Percentiles rank a stretch among this genome's conserved stretches.
Evolutionary conservation across 805 yeast genomes (phyloP).

Genomic region (Zygosaccharomyces rouxii): DNA sequence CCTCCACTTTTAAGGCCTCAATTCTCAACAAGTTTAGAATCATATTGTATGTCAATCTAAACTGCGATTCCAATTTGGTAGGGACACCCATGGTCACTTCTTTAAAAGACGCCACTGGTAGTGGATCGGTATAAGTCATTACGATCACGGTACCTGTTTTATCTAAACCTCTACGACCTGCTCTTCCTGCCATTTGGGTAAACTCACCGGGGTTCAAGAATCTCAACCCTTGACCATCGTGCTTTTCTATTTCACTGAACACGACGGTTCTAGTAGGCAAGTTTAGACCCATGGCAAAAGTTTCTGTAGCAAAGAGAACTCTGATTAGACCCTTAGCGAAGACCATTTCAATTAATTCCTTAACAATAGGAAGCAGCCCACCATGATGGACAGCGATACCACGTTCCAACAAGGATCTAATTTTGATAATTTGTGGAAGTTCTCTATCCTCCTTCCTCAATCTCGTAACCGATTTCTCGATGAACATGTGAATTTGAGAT

Average conservation of each 20-base stretch:
- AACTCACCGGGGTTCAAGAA: conserved; percentile 91
- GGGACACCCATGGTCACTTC: conserved; percentile 85
- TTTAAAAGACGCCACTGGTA: conserved; percentile 56
- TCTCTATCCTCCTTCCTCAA: conserved; percentile 89
- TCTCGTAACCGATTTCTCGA: conserved; percentile 83
- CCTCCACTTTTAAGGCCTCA: conserved; percentile 95
- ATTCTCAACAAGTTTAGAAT: conserved; percentile 84
- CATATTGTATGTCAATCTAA: conserved; percentile 93
- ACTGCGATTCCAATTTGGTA: conserved; percentile 85
- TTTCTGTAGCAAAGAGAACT: conserved; percentile 93
- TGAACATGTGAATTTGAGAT: conserved; percentile 88
- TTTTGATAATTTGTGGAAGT: conserved; percentile 81
- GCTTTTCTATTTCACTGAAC: conserved; percentile 78
- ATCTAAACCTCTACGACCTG: conserved; percentile 96
- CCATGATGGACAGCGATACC: conserved; percentile 97
- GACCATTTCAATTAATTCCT: conserved; percentile 87
- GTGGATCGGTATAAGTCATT: conserved; percentile 72
- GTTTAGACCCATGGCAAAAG: conserved; percentile 98
- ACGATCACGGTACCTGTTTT: conserved; percentile 90
- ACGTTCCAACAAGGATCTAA: conserved; percentile 76
- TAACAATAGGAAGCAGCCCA: conserved; percentile 87
- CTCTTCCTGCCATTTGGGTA: conserved; percentile 98
- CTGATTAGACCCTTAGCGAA: conserved; percentile 84
- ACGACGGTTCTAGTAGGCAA: conserved; percentile 96
- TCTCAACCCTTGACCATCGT: conserved; percentile 83